Evolutionary conservation across 2,329 filamentous ascomycete genomes (phyloP), one percentile per base, ranked within the genome.

Genomic region (Lomentospora prolificans): DNA sequence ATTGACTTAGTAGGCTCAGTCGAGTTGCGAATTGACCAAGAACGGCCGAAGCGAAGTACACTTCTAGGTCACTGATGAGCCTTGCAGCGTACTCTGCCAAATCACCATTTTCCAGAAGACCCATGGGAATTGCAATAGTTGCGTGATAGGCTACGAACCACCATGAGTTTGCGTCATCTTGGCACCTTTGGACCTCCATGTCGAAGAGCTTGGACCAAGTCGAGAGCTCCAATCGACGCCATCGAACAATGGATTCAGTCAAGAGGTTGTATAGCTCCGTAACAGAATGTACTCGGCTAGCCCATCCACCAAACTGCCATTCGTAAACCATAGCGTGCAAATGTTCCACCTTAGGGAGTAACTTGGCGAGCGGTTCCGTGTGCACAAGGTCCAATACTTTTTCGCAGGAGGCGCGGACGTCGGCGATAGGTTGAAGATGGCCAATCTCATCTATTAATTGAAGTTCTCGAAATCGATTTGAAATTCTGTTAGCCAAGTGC

Each of bases 121-220:
- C 79, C 55, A 89, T 75, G 0, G 91, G 87, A 8, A 85, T 86
- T 3, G 84, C 86, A 61, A 99, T 80, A 44, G 95, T 82, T 3
- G 86, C 89, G 69, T 97, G 90, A 64, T 96, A 99, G 1, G 92
- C 90, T 58, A 97, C 80, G 63, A 96, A 99, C 86, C 91, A 99
- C 94, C 94, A 99, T 14, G 87, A 86, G 63, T 84, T 85, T 2
- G 92, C 90, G 64, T 90, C 86, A 51, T 89, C 80, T 22, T 85
- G 76, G 62, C 85, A 90, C 63, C 87, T 90, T 55, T 81, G 77
- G 36, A 84, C 78, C 68, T 99, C 94, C 67, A 88, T 83, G 61
- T 96, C 89, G 58, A 99, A 86, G 3, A 99, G 71, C 44, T 86
- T 87, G 33, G 88, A 85, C 94, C 94, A 99, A 0, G 92, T 96